Conservation (phyloP, 2,329 filamentous ascomycete genomes). For the Penicillium glabrum region DNA sequence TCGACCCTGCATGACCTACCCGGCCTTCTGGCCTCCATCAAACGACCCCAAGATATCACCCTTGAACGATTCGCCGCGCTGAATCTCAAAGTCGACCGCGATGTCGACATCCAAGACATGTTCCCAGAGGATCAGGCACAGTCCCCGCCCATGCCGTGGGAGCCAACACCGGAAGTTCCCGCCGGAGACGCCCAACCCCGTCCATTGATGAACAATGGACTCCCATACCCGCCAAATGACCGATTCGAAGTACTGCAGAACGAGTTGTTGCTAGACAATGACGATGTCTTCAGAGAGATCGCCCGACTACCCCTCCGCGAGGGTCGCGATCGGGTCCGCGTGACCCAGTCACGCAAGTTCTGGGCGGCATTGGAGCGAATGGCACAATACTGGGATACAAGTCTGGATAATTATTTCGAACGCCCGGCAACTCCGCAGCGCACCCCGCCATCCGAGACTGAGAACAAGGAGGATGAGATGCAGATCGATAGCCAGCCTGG, state of each 20-base stretch:
- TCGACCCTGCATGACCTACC: slow-evolving; percentile 41
- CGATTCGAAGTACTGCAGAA: slow-evolving; percentile 50
- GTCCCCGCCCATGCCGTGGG: slow-evolving; percentile 41
- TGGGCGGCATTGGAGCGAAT: slow-evolving; percentile 60
- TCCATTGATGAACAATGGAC: slow-evolving; percentile 49
- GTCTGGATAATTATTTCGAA: slow-evolving; percentile 56
- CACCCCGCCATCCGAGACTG: slow-evolving; percentile 17
- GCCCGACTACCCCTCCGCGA: slow-evolving; percentile 48
- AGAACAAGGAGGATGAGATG: slow-evolving; percentile 20
- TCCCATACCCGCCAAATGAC: slow-evolving; percentile 47
- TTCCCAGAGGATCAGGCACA: slow-evolving; percentile 35
- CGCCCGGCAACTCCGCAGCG: slow-evolving; percentile 29
- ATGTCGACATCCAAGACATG: slow-evolving; percentile 38
- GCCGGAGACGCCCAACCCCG: slow-evolving; percentile 28
- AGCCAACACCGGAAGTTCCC: slow-evolving; percentile 14
- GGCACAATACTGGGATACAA: slow-evolving; percentile 63
- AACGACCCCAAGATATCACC: slow-evolving; percentile 42
- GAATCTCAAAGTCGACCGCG: slow-evolving; percentile 40
- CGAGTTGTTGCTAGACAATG: slow-evolving; percentile 57
- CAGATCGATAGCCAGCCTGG: slow-evolving; percentile 21
- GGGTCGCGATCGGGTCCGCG: slow-evolving; percentile 47
- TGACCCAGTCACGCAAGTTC: slow-evolving; percentile 61
- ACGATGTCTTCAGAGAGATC: slow-evolving; percentile 58
- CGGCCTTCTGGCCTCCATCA: slow-evolving; percentile 44
- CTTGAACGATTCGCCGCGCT: slow-evolving; percentile 40